Evolutionary conservation across 1,284 basidiomycete species (phyloP).

Genomic region (Ganoderma multipileum): DNA sequence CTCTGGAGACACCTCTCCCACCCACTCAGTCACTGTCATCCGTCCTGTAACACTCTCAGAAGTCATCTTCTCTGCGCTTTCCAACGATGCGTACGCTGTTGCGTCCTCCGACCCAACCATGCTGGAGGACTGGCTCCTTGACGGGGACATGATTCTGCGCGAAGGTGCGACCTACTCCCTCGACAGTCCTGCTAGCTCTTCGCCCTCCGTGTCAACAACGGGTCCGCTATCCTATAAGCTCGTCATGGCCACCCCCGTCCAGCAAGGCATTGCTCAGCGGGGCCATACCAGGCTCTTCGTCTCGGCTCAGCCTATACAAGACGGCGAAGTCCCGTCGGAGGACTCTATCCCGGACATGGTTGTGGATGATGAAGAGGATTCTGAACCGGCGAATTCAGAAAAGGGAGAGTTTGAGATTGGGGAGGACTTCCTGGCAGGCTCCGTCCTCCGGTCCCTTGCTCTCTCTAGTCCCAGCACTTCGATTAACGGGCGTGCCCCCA

Average conservation of each 20-base stretch:
- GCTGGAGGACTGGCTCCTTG: constrained; percentile 51
- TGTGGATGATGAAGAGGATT: constrained; percentile 21
- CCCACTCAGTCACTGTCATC: constrained; percentile 39
- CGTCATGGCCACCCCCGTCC: constrained; percentile 70
- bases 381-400: constrained; percentile 30
- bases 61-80: constrained; percentile 38
- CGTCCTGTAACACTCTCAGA: constrained; percentile 39
- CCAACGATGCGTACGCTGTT: constrained; percentile 35
- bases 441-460: constrained; percentile 41
- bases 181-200: constrained; percentile 10
- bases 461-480: constrained; percentile 17
- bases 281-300: constrained; percentile 68
- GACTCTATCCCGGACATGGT: constrained; percentile 23
- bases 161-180: constrained; percentile 52
- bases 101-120: constrained; percentile 30
- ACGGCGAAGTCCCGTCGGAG: constrained; percentile 12
- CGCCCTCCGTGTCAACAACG: constrained; percentile 5
- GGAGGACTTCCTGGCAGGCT: constrained; percentile 72
- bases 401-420: constrained; percentile 54
- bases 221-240: constrained; percentile 41
- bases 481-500: constrained; percentile 12
- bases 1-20: constrained; percentile 12
- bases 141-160: constrained; percentile 52
- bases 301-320: constrained; percentile 39
- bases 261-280: constrained; percentile 67